These are phyloP conservation scores for Glycyrrhiza uralensis DNA, from an alignment of 306 rosid species.

Conservation along the genomic window DNA sequence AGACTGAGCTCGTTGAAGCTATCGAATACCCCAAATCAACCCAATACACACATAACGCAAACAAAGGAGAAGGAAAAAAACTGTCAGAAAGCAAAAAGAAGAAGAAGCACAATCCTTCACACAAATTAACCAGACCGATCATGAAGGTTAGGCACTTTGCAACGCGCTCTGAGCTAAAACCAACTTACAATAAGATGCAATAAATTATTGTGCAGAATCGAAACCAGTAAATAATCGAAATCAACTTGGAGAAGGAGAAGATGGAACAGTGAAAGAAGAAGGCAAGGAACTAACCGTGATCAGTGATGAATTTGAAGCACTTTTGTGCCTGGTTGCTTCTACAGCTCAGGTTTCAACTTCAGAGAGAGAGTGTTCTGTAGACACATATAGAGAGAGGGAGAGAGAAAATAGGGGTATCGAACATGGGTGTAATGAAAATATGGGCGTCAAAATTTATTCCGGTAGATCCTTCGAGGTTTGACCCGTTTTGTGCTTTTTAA, in stretches of 20 bases:
- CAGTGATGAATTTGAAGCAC: constrained; percentile 43
- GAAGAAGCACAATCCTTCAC: background rate
- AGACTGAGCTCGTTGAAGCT: constrained; percentile 14
- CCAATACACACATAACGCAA: background rate
- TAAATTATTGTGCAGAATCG: background rate
- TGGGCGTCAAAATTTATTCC: constrained; percentile 59
- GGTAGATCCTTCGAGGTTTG: constrained; percentile 49
- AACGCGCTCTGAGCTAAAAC: constrained; percentile 7
- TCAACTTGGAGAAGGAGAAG: background rate
- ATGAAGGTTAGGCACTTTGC: constrained; percentile 22
- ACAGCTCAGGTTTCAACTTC: constrained; percentile 48
- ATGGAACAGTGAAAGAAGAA: constrained; percentile 15
- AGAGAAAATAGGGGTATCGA: background rate
- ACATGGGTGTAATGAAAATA: constrained; percentile 8
- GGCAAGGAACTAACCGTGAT: constrained; percentile 46
- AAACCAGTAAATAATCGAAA: background rate
- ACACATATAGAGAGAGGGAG: background rate
- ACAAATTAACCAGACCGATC: constrained; percentile 37
- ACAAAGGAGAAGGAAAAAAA: background rate
- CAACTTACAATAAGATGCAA: constrained; percentile 7
- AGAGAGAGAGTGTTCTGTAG: constrained; percentile 32
- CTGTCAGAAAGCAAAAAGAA: background rate
- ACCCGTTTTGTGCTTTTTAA: constrained; percentile 52
- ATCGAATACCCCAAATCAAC: constrained; percentile 25
- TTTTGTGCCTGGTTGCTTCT: constrained; percentile 25